Conservation (phyloP, 306 rosid species). For the Dalbergia cultrata region DNA sequence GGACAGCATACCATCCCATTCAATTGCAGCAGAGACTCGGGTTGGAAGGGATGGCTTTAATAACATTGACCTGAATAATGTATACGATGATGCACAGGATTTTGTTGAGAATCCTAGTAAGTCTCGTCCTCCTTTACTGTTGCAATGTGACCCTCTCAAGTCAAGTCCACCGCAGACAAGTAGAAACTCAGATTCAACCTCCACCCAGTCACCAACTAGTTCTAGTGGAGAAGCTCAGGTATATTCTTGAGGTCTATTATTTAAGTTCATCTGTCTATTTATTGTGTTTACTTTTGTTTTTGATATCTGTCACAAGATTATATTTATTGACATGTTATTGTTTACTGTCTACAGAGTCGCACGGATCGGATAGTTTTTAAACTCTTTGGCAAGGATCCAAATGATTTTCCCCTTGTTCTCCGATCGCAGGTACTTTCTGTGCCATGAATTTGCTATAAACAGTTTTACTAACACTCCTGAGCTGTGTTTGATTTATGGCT, state of each 20-base stretch:
- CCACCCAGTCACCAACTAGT: slow-evolving; percentile 70
- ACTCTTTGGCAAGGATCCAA: slow-evolving; percentile 92
- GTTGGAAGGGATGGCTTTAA: slow-evolving; percentile 54
- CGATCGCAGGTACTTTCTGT: slow-evolving; percentile 72
- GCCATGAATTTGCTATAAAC: slow-evolving; percentile 39
- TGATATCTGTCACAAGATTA: slow-evolving; percentile 21
- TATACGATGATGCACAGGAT: slow-evolving; percentile 59
- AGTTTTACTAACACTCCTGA: slow-evolving; percentile 36
- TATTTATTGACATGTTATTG: slow-evolving; percentile 6
- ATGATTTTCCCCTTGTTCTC: slow-evolving; percentile 74
- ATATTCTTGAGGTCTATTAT: slow-evolving; percentile 31
- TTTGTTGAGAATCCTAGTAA: slow-evolving; percentile 51
- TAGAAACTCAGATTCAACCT: slow-evolving; percentile 67
- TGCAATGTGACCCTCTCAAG: slow-evolving; percentile 56
- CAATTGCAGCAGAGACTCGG: slow-evolving; percentile 41
- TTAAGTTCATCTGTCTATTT: slow-evolving; percentile 34
- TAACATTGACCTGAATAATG: slow-evolving; percentile 68
- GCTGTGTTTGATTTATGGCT: slow-evolving; percentile 27
- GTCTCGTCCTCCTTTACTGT: slow-evolving; percentile 51
- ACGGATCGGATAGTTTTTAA: slow-evolving; percentile 94
- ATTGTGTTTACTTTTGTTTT: not conserved
- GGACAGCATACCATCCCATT: slow-evolving; percentile 46
- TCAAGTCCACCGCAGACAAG: slow-evolving; percentile 67
- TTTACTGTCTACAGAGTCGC: slow-evolving; percentile 69
- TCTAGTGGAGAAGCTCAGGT: slow-evolving; percentile 79